Evolutionary conservation across 768 basidiomycete genomes (phyloP).

Genomic region (Boletales sp.): DNA sequence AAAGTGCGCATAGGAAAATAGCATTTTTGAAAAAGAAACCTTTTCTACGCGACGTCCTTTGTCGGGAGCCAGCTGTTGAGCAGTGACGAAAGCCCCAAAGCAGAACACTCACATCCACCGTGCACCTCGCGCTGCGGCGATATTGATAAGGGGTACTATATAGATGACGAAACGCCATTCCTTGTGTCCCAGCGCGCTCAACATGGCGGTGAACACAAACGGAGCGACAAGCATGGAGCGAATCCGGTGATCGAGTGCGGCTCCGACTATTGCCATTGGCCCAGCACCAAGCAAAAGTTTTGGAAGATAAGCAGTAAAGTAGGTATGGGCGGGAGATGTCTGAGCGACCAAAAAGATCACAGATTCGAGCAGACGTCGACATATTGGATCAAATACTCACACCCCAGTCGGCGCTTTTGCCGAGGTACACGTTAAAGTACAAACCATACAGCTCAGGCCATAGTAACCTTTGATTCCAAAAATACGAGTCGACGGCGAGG

Average conservation of each 20-base stretch:
- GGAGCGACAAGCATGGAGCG: slow-evolving; percentile 51
- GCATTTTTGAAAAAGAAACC: slow-evolving; percentile 44
- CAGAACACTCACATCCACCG: slow-evolving; percentile 54
- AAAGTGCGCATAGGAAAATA: slow-evolving; percentile 41
- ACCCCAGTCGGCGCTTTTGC: slow-evolving; percentile 91
- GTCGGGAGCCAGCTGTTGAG: neutral
- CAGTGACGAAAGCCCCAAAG: neutral
- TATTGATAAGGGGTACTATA: slow-evolving; percentile 74
- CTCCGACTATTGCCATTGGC: slow-evolving; percentile 58
- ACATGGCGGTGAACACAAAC: slow-evolving; percentile 49
- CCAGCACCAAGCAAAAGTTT: slow-evolving; percentile 68
- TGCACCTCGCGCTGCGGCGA: slow-evolving; percentile 69
- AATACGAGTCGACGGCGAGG: slow-evolving; percentile 72
- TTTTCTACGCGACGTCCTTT: slow-evolving; percentile 49
- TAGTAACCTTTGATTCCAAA: slow-evolving; percentile 68
- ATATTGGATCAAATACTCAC: slow-evolving; percentile 42
- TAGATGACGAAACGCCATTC: slow-evolving; percentile 98
- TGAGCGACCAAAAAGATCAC: slow-evolving; percentile 21
- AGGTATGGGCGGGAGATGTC: slow-evolving; percentile 68
- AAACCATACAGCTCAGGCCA: slow-evolving; percentile 86
- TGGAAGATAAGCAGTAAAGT: slow-evolving; percentile 67
- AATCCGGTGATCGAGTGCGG: slow-evolving; percentile 44
- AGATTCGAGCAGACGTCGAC: slow-evolving; percentile 1
- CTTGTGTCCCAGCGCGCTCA: slow-evolving; percentile 86
- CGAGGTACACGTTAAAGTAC: slow-evolving; percentile 83